Conservation (phyloP, 257 asterid genomes). For the Solanum virginianum region DNA sequence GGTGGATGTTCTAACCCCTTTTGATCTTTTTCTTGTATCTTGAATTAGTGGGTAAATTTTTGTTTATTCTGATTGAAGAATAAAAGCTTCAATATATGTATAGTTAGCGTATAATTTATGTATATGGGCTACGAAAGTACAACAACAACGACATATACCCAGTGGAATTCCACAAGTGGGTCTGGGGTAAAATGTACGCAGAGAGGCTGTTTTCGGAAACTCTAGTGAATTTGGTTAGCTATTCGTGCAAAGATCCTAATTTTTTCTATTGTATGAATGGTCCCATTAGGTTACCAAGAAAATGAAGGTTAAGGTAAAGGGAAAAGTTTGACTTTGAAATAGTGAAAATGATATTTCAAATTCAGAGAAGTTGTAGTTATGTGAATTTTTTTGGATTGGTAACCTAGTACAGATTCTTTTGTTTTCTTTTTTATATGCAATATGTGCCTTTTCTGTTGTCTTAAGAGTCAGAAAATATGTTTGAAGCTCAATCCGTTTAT, state of each 20-base stretch:
- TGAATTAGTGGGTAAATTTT: not conserved
- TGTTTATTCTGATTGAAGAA: not conserved
- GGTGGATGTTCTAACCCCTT: not conserved
- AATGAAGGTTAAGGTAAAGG: not conserved
- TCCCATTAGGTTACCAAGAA: not conserved
- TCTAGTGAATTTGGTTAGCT: not conserved
- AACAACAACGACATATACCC: too few relatives aligned
- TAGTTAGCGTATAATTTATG: not conserved
- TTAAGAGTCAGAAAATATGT: not conserved
- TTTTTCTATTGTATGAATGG: not conserved
- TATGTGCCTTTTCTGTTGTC: not conserved
- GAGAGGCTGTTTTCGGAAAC: too few relatives aligned
- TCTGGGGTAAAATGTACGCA: too few relatives aligned
- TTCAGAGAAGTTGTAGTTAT: not conserved
- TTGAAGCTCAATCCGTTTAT: not conserved
- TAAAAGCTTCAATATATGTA: not conserved
- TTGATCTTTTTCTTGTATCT: not conserved
- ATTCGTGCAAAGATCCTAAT: not conserved
- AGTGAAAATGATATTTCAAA: not conserved
- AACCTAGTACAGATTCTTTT: not conserved
- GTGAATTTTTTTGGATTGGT: not conserved
- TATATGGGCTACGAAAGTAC: not conserved
- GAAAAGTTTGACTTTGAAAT: not conserved
- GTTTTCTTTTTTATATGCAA: not conserved
- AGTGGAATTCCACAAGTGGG: too few relatives aligned